Conservation (phyloP, 495 filamentous ascomycete genomes). For the Ramalina peruviana region DNA sequence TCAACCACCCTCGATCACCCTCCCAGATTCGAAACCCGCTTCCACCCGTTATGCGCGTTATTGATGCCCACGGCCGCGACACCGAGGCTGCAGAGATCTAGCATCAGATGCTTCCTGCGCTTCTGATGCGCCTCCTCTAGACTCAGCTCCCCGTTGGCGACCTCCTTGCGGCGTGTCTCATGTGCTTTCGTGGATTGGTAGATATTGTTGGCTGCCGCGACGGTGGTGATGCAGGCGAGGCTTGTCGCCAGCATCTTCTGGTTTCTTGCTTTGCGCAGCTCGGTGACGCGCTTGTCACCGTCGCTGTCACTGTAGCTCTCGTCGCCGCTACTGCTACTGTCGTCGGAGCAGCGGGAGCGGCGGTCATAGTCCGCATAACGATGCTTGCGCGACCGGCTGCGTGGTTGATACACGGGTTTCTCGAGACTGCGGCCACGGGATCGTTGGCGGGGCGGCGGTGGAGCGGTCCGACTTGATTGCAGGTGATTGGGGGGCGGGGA, state of each 20-base stretch:
- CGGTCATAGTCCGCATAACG: not conserved
- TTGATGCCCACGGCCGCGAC: conserved; percentile 11
- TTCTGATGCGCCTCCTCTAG: conserved; percentile 1
- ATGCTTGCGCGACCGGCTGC: not conserved
- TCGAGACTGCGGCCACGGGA: not conserved
- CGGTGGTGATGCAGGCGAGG: conserved; percentile 11
- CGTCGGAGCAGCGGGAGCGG: not conserved
- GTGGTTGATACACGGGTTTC: not conserved
- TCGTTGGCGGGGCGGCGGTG: not conserved
- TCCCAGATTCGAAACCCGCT: conserved; percentile 1
- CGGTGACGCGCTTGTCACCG: not conserved
- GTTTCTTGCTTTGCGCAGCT: conserved; percentile 4
- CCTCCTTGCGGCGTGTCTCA: conserved; percentile 1
- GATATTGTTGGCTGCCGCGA: conserved; percentile 13
- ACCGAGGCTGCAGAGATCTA: conserved; percentile 10
- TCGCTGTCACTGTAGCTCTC: not conserved
- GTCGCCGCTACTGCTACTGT: not conserved
- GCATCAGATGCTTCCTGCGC: conserved; percentile 6
- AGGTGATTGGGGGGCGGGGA: not conserved
- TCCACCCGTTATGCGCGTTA: conserved; percentile 13
- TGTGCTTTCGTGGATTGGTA: conserved; percentile 14
- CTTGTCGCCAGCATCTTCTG: conserved; percentile 9
- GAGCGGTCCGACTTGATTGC: not conserved
- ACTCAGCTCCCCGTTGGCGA: conserved; percentile 4
- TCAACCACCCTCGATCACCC: not conserved